These are phyloP conservation scores for Fusarium agapanthi DNA, from an alignment of 2,329 filamentous ascomycete species.

Conservation along the genomic window DNA sequence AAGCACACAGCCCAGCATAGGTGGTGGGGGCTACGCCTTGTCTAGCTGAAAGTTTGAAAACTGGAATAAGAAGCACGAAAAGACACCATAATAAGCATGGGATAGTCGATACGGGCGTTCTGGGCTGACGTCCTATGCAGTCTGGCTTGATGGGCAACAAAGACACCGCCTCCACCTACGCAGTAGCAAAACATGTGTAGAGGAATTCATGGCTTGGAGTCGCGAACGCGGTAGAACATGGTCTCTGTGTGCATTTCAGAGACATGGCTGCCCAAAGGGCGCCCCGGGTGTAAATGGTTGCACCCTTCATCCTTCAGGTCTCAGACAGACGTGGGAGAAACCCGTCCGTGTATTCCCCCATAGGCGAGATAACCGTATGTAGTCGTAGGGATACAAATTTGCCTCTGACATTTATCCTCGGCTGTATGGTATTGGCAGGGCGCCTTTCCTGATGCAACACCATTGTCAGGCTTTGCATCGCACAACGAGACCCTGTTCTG, in stretches of 20 bases:
- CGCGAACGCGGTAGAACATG: constrained; percentile 23
- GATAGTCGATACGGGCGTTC: constrained; percentile 4
- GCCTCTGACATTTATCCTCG: background rate
- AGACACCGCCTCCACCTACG: constrained; percentile 4
- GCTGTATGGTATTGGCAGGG: constrained; percentile 3
- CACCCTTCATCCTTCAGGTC: constrained; percentile 3
- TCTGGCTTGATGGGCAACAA: constrained; percentile 16
- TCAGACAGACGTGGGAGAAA: constrained; percentile 10
- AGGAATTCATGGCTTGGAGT: constrained; percentile 30
- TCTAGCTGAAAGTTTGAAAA: background rate
- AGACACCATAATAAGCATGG: constrained; percentile 3
- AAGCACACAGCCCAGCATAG: background rate
- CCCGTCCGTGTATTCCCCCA: constrained; percentile 13
- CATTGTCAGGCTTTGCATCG: constrained; percentile 19
- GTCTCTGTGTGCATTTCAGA: constrained; percentile 14
- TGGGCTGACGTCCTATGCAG: constrained; percentile 12
- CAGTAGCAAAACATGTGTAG: constrained; percentile 4
- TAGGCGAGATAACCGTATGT: constrained; percentile 18
- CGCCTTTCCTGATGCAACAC: constrained; percentile 13
- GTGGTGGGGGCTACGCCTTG: background rate
- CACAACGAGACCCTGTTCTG: constrained; percentile 10
- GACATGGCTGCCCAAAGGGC: constrained; percentile 21
- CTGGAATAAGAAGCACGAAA: background rate
- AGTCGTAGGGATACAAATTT: background rate
- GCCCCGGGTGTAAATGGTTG: background rate